Base-by-base conservation (phyloP, 768 basidiomycete genomes). In the Lentinula raphanica region DNA sequence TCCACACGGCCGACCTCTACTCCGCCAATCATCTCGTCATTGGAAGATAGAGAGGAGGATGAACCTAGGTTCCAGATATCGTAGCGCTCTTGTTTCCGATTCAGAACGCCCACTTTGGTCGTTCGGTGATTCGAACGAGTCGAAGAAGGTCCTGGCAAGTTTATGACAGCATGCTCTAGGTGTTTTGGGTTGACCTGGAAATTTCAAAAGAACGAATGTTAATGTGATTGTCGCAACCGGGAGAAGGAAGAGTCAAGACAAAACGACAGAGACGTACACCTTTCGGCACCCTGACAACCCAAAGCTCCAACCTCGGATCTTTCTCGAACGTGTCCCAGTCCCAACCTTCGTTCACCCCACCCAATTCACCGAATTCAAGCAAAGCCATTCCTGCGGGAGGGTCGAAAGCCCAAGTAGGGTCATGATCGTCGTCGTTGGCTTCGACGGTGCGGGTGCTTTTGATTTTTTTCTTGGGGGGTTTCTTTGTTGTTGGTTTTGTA, bases 181-280 rank as follows among this genome's bases (percentile, higher is more conserved):
- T 88, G 73, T 68, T 85, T 88, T 6, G 83, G 69, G 68, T 88
- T 86, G 36, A 92, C 68, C 89, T 91, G n/a, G n/a, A n/a, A n/a
- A n/a, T n/a, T n/a, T n/a, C n/a, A n/a, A n/a, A n/a, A 56, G 15
- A n/a, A 3, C 27, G 35, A 38, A 17, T 7, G 13, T 27, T 11
- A 55, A 59, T 7, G n/a, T 48, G 40, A 58, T 13, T 36, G 59
- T 27, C 23, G 0, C 13, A 13, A 19, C 38, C 7, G n/a, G 27
- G 9, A 25, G 8, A 32, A 32, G 11, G 31, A 32, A 32, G 11
- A 8, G 1, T 35, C 5, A 35, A 35, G 32, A 35, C 8, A 35
- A 35, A 7, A 35, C 2, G 13, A 13, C 32, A 13, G 32, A 3
- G 32, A 74, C 86, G 59, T 66, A 90, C 89, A 38, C 77, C 77